These are phyloP conservation scores for Aspergillus sp. DNA, from an alignment of 2,329 filamentous ascomycete genomes.

Conservation along the genomic window DNA sequence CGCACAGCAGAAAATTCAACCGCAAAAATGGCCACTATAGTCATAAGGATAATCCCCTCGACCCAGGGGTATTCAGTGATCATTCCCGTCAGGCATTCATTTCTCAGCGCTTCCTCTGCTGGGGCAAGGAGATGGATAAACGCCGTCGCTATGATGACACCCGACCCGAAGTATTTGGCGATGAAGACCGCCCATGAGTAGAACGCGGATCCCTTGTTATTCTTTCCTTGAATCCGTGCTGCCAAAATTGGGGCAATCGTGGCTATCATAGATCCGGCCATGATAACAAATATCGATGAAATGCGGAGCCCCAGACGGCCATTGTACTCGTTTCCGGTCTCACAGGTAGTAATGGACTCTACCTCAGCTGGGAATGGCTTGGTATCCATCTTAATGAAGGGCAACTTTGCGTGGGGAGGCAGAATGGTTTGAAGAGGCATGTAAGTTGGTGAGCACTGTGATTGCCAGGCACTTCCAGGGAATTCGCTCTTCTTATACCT, in stretches of 20 bases:
- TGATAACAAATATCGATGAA: constrained; percentile 85
- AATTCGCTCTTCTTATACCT: no score
- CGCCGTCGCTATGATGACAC: constrained; percentile 88
- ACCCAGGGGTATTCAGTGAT: constrained; percentile 78
- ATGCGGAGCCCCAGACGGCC: constrained; percentile 72
- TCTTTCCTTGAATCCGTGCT: constrained; percentile 48
- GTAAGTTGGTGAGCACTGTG: no score
- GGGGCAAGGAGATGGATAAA: constrained; percentile 87
- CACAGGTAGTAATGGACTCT: constrained; percentile 46
- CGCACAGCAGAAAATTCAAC: constrained; percentile 80
- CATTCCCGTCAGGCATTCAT: constrained; percentile 65
- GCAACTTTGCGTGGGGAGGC: no score
- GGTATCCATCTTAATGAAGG: no score
- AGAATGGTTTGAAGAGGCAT: no score
- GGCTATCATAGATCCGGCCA: constrained; percentile 66
- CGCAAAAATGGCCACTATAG: constrained; percentile 83
- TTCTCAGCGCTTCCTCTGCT: constrained; percentile 71
- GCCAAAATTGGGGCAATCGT: constrained; percentile 74
- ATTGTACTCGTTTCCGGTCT: constrained; percentile 64
- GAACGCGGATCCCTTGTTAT: constrained; percentile 59
- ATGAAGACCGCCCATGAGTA: constrained; percentile 71
- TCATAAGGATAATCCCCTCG: constrained; percentile 81
- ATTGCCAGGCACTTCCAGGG: no score
- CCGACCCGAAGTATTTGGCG: constrained; percentile 89
- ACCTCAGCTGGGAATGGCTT: no score